A percentile compares a stretch with the other conserved stretches of the same genome.
These are phyloP conservation scores for Brassica cretica DNA, from an alignment of 345 rosid species.

Conservation along the genomic window DNA sequence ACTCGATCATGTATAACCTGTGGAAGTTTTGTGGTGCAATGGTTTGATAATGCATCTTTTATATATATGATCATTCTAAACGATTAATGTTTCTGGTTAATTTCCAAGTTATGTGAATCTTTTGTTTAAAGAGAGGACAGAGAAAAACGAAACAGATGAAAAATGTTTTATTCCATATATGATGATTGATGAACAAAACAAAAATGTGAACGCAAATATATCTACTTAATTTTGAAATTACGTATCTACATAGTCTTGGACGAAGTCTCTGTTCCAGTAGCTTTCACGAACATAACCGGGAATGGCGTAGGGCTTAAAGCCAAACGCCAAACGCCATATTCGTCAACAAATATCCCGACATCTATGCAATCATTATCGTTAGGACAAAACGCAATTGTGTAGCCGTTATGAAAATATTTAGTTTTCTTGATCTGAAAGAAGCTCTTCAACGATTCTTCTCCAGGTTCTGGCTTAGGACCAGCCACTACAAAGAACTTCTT, in stretches of 20 bases:
- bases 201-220: neutral
- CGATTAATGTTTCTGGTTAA: neutral
- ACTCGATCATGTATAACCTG: neutral
- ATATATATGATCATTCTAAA: neutral
- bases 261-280: conserved; percentile 19
- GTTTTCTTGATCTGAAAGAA: conserved; percentile 39
- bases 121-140: neutral
- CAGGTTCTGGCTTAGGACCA: conserved; percentile 46
- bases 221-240: neutral
- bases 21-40: neutral
- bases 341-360: conserved; percentile 49
- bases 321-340: conserved; percentile 43
- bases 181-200: neutral
- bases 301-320: conserved; percentile 54
- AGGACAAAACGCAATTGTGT: conserved; percentile 59
- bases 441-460: conserved; percentile 41
- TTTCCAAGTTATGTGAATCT: neutral
- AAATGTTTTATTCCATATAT: neutral
- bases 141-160: neutral
- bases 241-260: conserved; percentile 19
- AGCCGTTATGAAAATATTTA: conserved; percentile 23
- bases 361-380: neutral
- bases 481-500: conserved; percentile 27
- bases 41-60: neutral
- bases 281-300: conserved; percentile 57